These are phyloP conservation scores for Buxus sempervirens DNA, from an alignment of 164 flowering plant genomes.

Conservation along the genomic window DNA sequence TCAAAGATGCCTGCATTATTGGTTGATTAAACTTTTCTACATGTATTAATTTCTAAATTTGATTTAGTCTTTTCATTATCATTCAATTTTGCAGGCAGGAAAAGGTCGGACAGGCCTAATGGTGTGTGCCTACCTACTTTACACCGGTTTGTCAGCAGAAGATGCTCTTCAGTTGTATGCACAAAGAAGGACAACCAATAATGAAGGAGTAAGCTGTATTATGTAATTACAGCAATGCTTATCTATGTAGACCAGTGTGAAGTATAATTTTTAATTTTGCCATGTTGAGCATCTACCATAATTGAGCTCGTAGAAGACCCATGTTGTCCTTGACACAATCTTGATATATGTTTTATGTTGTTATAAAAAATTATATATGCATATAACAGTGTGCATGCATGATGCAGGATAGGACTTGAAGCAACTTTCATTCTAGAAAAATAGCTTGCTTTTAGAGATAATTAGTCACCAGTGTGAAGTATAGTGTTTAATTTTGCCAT, in stretches of 20 bases:
- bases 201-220: conserved; percentile 63
- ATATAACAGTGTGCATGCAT: too few relatives aligned
- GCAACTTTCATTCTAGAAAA: too few relatives aligned
- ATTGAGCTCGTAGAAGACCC: not conserved
- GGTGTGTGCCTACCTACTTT: conserved; percentile 76
- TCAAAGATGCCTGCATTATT: not conserved
- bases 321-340: not conserved
- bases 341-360: too few relatives aligned
- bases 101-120: conserved; percentile 90
- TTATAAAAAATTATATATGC: too few relatives aligned
- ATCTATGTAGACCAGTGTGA: not conserved
- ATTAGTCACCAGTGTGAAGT: not conserved
- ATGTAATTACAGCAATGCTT: not conserved
- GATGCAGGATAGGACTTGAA: too few relatives aligned
- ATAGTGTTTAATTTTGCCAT: not conserved
- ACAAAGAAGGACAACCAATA: conserved; percentile 62
- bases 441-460: too few relatives aligned
- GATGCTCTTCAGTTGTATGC: conserved; percentile 79
- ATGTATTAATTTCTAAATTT: not conserved
- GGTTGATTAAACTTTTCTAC: not conserved
- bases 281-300: not conserved
- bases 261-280: not conserved
- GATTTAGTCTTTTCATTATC: not conserved
- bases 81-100: conserved; percentile 64
- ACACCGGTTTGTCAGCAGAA: conserved; percentile 67